Evolutionary conservation across 1,139 yeast genomes (phyloP), one percentile per base, ranked within the genome.

Genomic region (Oligophagozyma castellii): DNA sequence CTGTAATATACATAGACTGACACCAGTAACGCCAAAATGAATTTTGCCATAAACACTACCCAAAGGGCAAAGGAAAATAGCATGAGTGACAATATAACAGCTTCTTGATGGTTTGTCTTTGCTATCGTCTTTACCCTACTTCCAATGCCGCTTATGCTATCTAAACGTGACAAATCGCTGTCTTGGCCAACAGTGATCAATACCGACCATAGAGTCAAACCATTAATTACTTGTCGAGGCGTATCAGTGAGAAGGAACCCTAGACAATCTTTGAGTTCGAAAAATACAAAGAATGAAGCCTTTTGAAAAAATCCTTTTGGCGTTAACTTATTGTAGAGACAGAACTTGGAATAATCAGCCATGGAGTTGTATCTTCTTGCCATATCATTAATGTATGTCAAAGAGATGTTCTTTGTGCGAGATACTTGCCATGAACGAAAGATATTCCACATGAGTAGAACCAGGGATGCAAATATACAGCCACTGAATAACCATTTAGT

Each of bases 401-500:
- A 55, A 2, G 92, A 78, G 28, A 83, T 75, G 48, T 74, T 74
- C 34, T 65, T 59, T 4, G 81, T 70, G 27, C 66, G 6, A 35
- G 74, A 78, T 4, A 25, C 12, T 5, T 14, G 5, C 21, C 21
- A 18, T n/a, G n/a, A n/a, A n/a, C n/a, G n/a, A n/a, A n/a, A n/a
- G n/a, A n/a, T n/a, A n/a, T n/a, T n/a, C 52, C 71, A 72, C 2
- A 70, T 39, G 27, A 76, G 46, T 20, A 78, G 59, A 5, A 66
- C 57, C 32, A 78, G 62, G 15, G 86, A 74, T 35, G 80, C 68
- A n/a, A 81, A 64, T 38, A 83, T 81, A 50, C 94, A 83, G 1
- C 78, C 84, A 5, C 86, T 74, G 50, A 81, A 83, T n/a, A 81
- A 60, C 84, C 93, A 78, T 48, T 78, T 73, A 31, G 92, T 70